Base-by-base conservation (phyloP, 2,329 filamentous ascomycete species). In the Neopestalotiopsis sp. region DNA sequence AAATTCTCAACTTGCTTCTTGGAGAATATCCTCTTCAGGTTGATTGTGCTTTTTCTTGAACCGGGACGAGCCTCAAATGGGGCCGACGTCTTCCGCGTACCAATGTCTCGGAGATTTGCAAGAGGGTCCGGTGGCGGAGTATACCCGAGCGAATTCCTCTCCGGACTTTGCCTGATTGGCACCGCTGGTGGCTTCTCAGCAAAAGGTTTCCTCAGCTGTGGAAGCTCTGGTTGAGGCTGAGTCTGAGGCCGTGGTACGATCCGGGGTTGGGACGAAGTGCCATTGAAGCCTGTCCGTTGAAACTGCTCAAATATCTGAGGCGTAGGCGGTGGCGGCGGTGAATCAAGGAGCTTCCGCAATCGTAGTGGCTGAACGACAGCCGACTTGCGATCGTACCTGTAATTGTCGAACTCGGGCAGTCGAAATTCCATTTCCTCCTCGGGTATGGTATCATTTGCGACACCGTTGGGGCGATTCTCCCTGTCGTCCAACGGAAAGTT, bases 401-500 rank as follows among this genome's bases (percentile, higher is more conserved):
- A 66, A 17, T 62, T 53, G 5, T 62, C 30, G 28, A 70, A 70
- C 67, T 78, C 76, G 14, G 77, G 76, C 10, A 79, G 61, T 34
- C 77, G 73, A 45, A 75, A 78, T 66, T 78, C 75, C 61, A 78
- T 76, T 9, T 76, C 76, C n/a, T 76, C 72, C 68, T 78, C 75
- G 66, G 74, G 4, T 75, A 61, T 53, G 13, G 9, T 17, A 17
- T n/a, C 30, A 56, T 28, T 20, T n/a, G 45, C 12, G n/a, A n/a
- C n/a, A 20, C 32, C 45, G 67, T 71, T 32, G n/a, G 24, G 24
- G 53, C 24, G 17, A 28, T 24, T 78, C 67, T 87, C 79, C 74
- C 90, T 86, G 61, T 76, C 72, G 30, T 75, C 76, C 30, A 75
- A 74, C 1, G 79, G 80, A 65, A 79, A 81, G 53, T 83, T 82